Evolutionary conservation across 2,329 filamentous ascomycete genomes (phyloP), one percentile per base, ranked within the genome.

Genomic region (Colletotrichum coccodes): DNA sequence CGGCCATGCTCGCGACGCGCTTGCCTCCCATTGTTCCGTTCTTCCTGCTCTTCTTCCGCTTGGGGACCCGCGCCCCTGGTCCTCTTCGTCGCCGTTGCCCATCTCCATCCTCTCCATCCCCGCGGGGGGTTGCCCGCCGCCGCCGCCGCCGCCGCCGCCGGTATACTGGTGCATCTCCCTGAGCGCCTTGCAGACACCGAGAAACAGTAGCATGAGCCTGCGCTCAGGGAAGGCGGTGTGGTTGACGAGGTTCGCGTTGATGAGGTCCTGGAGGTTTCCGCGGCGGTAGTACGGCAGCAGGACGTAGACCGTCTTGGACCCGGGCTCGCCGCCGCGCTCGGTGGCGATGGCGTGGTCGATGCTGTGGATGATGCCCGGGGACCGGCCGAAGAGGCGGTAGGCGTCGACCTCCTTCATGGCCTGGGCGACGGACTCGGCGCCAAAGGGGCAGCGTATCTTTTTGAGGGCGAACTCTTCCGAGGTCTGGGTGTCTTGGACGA

Each of bases 401-500:
- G 96, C 95, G 80, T 98, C 95, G 71, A 98, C 96, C 84, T 99
- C 96, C 80, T 95, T 95, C 87, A 98, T 92, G 59, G 96, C 96
- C 79, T 94, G 94, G 73, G 94, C 91, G 68, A 99, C 95, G 30
- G 94, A 97, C 85, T 99, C 96, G 80, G 96, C 92, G 73, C 96
- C 96, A 77, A 99, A 98, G 5, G 96, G 95, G 85, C 96, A 99
- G 78, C 95, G 92, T 80, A 99, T 99, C 87, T 99, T 99, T 83
- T 99, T 99, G 71, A 98, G 90, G 21, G 96, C 96, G 80, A 97
- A 95, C 53, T 97, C 89, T 75, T 95, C 90, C 68, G 93, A 92
- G 60, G 90, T 92, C 62, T 89, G 86, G 54, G 92, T 95, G 80
- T 98, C 95, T 85, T 98, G 93, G 69, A 99, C 96, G 68, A 99